Evolutionary conservation across 2,329 filamentous ascomycete species (phyloP), one percentile per base, ranked within the genome.

Genomic region (Septoria petroselini): DNA sequence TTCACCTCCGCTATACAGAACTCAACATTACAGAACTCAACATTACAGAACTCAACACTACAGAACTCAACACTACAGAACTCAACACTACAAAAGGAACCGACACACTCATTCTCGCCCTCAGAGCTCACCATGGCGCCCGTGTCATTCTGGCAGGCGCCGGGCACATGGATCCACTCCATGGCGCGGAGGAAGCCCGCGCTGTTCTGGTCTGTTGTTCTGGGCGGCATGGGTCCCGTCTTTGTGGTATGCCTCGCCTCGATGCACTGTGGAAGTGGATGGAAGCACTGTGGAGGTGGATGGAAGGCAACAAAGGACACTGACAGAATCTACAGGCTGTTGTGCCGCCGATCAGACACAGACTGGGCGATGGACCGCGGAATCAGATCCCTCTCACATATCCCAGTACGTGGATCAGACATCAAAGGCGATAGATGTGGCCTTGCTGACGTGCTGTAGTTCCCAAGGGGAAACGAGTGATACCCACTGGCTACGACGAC

Each of bases 371-470:
- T 68, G 73, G 83, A 61, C 79, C 83, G 62, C 80, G 85, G 57
- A 74, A 81, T 57, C 80, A 77, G 50, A 83, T 97, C 58, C 93
- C 93, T 25, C 74, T 91, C 70, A 94, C 90, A 68, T 98, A 97
- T 77, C 93, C 93, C 53, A 81, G 91, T 97, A 81, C 70, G 88
- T n/a, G n/a, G n/a, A n/a, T n/a, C n/a, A n/a, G n/a, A n/a, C n/a
- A n/a, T n/a, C n/a, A n/a, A n/a, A n/a, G n/a, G n/a, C n/a, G n/a
- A n/a, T n/a, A n/a, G n/a, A n/a, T n/a, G 80, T n/a, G 27, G 29
- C n/a, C 37, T 21, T n/a, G 3, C 41, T 51, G 18, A 53, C 42
- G 27, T 11, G 33, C 12, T 7, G 40, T 55, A 76, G 73, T 76
- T 60, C 74, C 74, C 15, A 73, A 70, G 59, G 74, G 74, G 45